Evolutionary conservation across 352 stramenopile genomes (phyloP), one percentile per base, ranked within the genome.

Genomic region (Phytopythium chamaehyphon): DNA sequence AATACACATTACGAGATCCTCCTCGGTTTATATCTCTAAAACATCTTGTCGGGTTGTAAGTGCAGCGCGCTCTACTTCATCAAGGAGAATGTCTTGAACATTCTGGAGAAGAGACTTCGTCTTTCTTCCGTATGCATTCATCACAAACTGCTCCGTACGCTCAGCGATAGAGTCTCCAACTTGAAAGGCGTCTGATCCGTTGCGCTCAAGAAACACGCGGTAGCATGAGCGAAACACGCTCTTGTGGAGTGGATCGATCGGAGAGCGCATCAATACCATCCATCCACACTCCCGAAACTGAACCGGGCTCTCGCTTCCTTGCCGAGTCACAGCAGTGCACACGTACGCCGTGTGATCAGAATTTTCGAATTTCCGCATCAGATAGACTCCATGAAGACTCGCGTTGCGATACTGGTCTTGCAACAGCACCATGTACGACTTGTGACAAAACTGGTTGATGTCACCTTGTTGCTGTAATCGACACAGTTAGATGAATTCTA

Each of bases 361-460:
- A 21, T 19, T 6, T 5, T 31, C 16, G 31, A 51, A 51, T 33
- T 51, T 51, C 15, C 31, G 45, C 45, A 51, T 51, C 31, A 42
- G 2, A 33, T 40, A 51, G n/a, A 40, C 45, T 18, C 45, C 45
- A 7, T 33, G 45, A 19, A 51, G 45, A 19, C 18, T 51, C 18
- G 39, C 45, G n/a, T 39, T 19, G 3, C 40, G n/a, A 19, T 40
- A 26, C 7, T 51, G 2, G 45, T 51, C 45, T 18, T 23, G 45
- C 2, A 51, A 26, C 28, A 51, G 6, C 18, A 51, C 45, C 45
- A 51, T 51, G 45, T 18, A 51, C n/a, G 31, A 40, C 19, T 51
- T 51, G n/a, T 40, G 18, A 26, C 16, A 18, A 2, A 51, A 33
- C 26, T n/a, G 19, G 28, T 51, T 26, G 11, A 28, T 31, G 26